Evolutionary conservation across 1,139 yeast genomes (phyloP).

Genomic region (Suhomyces terraborum): DNA sequence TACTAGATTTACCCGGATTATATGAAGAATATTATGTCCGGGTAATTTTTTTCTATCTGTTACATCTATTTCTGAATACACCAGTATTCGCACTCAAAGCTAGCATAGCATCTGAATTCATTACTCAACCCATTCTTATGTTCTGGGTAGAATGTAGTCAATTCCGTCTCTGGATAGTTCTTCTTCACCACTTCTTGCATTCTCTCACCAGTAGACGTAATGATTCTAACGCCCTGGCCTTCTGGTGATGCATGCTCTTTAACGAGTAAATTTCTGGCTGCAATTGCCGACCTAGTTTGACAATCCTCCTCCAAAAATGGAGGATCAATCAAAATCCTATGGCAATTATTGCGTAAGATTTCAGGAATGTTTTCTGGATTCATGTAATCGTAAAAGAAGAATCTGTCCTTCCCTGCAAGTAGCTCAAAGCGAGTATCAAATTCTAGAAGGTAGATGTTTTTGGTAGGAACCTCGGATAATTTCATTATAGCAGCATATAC

Average conservation of each 20-base stretch:
- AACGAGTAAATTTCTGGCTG: slow-evolving; percentile 63
- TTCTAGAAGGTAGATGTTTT: slow-evolving; percentile 73
- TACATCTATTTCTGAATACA: slow-evolving; percentile 21
- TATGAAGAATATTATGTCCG: not conserved
- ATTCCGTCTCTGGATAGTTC: slow-evolving; percentile 63
- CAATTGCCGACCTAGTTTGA: slow-evolving; percentile 70
- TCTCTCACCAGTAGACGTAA: slow-evolving; percentile 87
- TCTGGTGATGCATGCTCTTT: slow-evolving; percentile 40
- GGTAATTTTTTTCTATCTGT: not conserved
- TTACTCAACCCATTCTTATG: slow-evolving; percentile 85
- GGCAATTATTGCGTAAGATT: slow-evolving; percentile 59
- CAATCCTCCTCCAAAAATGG: slow-evolving; percentile 84
- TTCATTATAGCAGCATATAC: slow-evolving; percentile 81
- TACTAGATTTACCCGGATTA: slow-evolving; percentile 1
- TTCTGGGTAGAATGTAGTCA: slow-evolving; percentile 72
- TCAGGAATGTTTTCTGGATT: slow-evolving; percentile 65
- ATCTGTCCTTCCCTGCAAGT: slow-evolving; percentile 67
- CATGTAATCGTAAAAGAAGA: slow-evolving; percentile 74
- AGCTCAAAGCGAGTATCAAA: slow-evolving; percentile 73
- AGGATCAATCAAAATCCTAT: slow-evolving; percentile 82
- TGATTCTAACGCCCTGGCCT: slow-evolving; percentile 51
- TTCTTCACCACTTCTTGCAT: slow-evolving; percentile 63
- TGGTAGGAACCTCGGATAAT: slow-evolving; percentile 60
- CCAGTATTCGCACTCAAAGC: slow-evolving; percentile 56
- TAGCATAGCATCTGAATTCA: slow-evolving; percentile 84